Conservation (phyloP, 352 stramenopile genomes). For the Thraustochytrium striatum region DNA sequence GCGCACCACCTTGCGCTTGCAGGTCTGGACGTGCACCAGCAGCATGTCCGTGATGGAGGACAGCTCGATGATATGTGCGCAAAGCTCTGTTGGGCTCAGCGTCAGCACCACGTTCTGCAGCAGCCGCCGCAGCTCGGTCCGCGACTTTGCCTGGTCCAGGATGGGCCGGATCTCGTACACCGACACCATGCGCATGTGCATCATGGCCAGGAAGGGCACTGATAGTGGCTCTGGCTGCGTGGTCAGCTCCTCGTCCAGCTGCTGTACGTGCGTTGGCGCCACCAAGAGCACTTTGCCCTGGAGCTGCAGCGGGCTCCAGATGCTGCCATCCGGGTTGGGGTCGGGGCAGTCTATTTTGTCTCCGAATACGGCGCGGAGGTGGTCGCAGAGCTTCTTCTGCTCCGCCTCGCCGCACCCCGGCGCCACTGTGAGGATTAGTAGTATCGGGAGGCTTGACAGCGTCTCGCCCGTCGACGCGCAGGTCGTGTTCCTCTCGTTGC, state of each 20-base stretch:
- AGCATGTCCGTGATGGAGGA: conserved; percentile 46
- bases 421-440: conserved; percentile 12
- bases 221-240: not conserved
- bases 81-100: conserved; percentile 4
- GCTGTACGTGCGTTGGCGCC: not conserved
- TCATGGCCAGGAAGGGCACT: not conserved
- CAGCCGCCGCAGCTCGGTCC: conserved; percentile 17
- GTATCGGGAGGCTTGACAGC: not conserved
- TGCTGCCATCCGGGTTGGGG: conserved; percentile 7
- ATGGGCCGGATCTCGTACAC: conserved; percentile 41
- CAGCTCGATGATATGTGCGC: conserved; percentile 42
- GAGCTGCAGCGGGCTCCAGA: conserved; percentile 28
- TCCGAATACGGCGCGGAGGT: conserved; percentile 20
- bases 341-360: not conserved
- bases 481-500: not conserved
- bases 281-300: conserved; percentile 8
- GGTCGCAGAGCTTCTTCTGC: not conserved
- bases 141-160: conserved; percentile 36
- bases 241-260: not conserved
- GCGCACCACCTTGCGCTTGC: conserved; percentile 2
- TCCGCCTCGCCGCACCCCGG: not conserved
- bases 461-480: not conserved
- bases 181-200: conserved; percentile 25
- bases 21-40: conserved; percentile 37
- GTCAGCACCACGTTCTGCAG: conserved; percentile 31